Evolutionary conservation across 257 asterid species (phyloP), one percentile per base, ranked within the genome.

Genomic region (Nicotiana undulata): DNA sequence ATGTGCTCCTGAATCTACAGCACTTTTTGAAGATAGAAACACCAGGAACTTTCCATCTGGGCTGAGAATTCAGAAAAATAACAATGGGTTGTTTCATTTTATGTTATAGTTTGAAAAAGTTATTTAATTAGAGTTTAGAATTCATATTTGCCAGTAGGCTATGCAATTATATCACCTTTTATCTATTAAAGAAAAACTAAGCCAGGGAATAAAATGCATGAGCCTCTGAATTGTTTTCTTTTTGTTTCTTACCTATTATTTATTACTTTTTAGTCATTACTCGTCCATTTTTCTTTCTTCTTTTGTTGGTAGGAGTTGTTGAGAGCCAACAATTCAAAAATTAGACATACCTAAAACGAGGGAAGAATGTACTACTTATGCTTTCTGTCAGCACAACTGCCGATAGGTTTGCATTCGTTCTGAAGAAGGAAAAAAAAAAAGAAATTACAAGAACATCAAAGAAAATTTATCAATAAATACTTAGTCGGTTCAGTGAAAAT

Each of bases 1-100:
- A 87, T 95, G 98, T 20, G 97, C 97, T 63, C 98, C 98, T 63
- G 98, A 93, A 85, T 95, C 97, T 80, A 91, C 95, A 81, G 93
- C 86, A 82, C 91, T 81, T 86, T 81, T 89, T 82, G 97, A 90
- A 55, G 98, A 92, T 83, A 95, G 80, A 83, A 93, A 95, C 63
- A 93, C 88, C 28, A 95, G 97, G 83, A 61, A 85, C 59, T 91
- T 89, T 82, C 94, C 97, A 80, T 91, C 95, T 81, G 95, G 96
- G 84, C 98, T 95, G 97, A 75, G 52, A 87, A 79, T 68, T 20
- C 26, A 83, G 77, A 52, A 63, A 63, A 78, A 10, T 9, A 28
- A 82, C 63, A 63, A 52, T 24, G 78, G 22, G 1, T 16, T 24
- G 3, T 1, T 49, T 49, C 26, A 24, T 74, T 70, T 72, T 74